Percentiles rank a stretch among this genome's conserved stretches.
phyloP scores from a whole-genome alignment of 345 rosid species.

The Gossypium australe region DNA sequence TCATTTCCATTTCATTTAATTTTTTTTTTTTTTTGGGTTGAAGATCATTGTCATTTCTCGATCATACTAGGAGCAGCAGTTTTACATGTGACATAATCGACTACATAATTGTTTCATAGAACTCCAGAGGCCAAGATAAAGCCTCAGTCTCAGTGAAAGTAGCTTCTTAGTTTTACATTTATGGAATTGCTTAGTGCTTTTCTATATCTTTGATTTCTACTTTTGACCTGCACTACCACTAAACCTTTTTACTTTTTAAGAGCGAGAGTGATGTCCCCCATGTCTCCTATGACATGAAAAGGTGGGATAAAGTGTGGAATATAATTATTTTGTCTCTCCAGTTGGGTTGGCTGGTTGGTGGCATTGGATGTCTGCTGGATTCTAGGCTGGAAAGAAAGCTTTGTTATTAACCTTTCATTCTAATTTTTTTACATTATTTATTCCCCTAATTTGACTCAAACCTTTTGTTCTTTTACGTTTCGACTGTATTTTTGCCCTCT shows the following conservation, averaged over 20 bases:
- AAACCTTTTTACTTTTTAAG: background rate
- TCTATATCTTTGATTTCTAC: background rate
- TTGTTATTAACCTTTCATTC: slow-evolving; percentile 8
- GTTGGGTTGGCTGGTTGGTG: slow-evolving; percentile 5
- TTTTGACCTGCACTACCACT: background rate
- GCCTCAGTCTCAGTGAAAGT: background rate
- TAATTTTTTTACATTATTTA: background rate
- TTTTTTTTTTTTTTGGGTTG: too few species aligned
- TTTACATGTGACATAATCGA: slow-evolving; percentile 26
- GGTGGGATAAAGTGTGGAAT: slow-evolving; percentile 12
- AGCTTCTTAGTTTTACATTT: slow-evolving; percentile 15
- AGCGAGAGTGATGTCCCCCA: background rate
- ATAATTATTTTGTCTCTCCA: slow-evolving; percentile 7
- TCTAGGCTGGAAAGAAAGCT: background rate
- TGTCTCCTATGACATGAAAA: slow-evolving; percentile 7
- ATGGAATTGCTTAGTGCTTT: background rate
- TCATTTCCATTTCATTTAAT: background rate
- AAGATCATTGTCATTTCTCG: background rate
- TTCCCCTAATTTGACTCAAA: background rate
- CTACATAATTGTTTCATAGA: slow-evolving; percentile 18
- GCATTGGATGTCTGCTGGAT: slow-evolving; percentile 6
- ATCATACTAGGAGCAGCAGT: slow-evolving; percentile 20
- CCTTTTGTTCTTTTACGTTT: background rate
- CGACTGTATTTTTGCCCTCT: background rate
- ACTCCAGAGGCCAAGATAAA: slow-evolving; percentile 1